These are phyloP conservation scores for Tremellales sp. DNA, from an alignment of 1,284 basidiomycete species.

Conservation along the genomic window DNA sequence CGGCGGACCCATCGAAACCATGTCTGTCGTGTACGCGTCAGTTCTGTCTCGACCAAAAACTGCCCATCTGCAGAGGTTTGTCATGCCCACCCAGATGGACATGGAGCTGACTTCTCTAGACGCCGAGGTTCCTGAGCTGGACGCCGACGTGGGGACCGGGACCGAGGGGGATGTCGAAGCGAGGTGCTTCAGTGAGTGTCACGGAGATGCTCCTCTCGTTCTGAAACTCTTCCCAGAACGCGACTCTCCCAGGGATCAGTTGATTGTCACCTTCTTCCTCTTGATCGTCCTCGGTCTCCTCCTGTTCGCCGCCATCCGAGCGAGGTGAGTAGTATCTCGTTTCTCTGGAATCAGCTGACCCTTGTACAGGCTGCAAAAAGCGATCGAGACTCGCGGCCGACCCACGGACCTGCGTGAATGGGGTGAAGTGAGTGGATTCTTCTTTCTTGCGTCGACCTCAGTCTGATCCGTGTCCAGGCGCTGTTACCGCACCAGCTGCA, in stretches of 20 bases:
- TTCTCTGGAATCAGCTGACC: not conserved
- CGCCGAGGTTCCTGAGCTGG: conserved; percentile 75
- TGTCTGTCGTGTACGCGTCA: conserved; percentile 90
- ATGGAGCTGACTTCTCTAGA: conserved; percentile 50
- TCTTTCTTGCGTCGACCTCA: not conserved
- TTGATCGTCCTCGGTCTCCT: conserved; percentile 77
- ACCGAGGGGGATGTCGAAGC: conserved; percentile 94
- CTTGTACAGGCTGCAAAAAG: conserved; percentile 29
- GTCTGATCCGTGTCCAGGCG: conserved; percentile 1
- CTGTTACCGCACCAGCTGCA: conserved; percentile 17
- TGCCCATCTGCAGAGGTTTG: conserved; percentile 63
- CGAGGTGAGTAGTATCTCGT: conserved; percentile 24
- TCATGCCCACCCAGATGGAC: not conserved
- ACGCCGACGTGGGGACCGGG: conserved; percentile 90
- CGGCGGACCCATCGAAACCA: conserved; percentile 79
- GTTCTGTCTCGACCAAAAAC: conserved; percentile 90
- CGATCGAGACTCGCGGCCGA: conserved; percentile 36
- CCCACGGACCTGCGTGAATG: conserved; percentile 42
- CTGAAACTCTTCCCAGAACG: conserved; percentile 54
- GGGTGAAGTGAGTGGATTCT: conserved; percentile 26
- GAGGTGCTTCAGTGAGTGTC: conserved; percentile 84
- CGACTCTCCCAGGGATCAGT: conserved; percentile 84
- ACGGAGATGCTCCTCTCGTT: conserved; percentile 8
- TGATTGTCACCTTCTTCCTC: conserved; percentile 84
- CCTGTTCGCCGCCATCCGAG: conserved; percentile 72